phyloP scores from a whole-genome alignment of 139 green algal species.

The Chlorella sp. region DNA sequence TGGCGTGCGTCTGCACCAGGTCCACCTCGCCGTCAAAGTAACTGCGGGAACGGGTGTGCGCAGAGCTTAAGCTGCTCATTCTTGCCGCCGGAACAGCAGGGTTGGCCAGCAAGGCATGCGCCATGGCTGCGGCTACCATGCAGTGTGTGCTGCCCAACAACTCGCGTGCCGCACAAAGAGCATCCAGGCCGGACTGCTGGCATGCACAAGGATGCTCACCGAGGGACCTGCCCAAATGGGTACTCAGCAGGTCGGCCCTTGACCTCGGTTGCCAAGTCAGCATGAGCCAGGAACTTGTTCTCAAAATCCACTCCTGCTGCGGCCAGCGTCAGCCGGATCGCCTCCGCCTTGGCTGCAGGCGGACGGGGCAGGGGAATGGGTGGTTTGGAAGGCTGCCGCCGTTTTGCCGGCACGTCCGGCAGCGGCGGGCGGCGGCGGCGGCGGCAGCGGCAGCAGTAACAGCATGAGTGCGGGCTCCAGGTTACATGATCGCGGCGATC shows the following conservation, averaged over 20 bases:
- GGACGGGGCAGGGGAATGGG: background rate
- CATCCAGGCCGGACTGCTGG: background rate
- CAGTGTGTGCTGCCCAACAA: background rate
- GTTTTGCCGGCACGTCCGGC: background rate
- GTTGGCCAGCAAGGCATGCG: too few species aligned
- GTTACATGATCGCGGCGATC: background rate
- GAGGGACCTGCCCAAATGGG: background rate
- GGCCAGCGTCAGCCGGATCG: background rate
- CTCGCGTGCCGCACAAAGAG: background rate
- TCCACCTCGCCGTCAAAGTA: background rate
- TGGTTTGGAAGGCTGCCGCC: background rate
- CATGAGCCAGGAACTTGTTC: background rate
- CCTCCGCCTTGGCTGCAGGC: background rate
- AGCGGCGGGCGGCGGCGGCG: background rate
- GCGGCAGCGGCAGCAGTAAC: background rate
- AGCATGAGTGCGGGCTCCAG: background rate
- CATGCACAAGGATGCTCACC: background rate
- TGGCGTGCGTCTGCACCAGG: background rate
- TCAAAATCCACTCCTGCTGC: background rate
- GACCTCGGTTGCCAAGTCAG: background rate
- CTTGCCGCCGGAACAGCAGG: background rate
- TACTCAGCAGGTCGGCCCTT: background rate
- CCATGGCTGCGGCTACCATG: too few species aligned
- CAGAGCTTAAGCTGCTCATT: too few species aligned
- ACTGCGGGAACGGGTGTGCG: too few species aligned